Evolutionary conservation across 495 filamentous ascomycete species (phyloP), one percentile per base, ranked within the genome.

Genomic region (Ascobolus immersus): DNA sequence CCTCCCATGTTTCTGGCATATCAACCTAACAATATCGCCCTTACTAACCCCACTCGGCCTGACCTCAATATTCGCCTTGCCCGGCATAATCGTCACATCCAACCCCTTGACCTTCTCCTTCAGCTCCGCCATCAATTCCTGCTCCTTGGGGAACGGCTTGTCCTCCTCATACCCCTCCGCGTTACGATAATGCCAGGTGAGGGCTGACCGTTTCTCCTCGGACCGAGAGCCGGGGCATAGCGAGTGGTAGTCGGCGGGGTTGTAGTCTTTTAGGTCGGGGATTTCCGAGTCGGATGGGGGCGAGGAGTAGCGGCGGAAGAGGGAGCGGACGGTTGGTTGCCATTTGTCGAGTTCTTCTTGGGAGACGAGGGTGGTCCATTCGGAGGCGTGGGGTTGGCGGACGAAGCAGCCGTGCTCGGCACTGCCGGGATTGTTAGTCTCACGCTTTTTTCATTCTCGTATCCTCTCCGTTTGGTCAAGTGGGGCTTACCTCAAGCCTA

Each of bases 351-450:
- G 45, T 90, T 89, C 52, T 77, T 67, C n/a, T n/a, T n/a, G n/a
- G n/a, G n/a, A n/a, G n/a, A n/a, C n/a, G n/a, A n/a, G n/a, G n/a
- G n/a, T n/a, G n/a, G n/a, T n/a, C 86, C 86, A 96, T 25, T 67
- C 64, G 1, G 67, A 62, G 5, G 52, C 53, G 12, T 67, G 58
- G 4, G 84, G 84, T 42, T 75, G 58, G 20, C 77, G 68, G 39
- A 93, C 77, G 51, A 93, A 94, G 44, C 78, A 82, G 17, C 89
- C 86, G 49, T 96, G 86, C 54, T 96, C 86, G 1, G 86, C 86
- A 43, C 75, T 31, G 9, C 10, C 14, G n/a, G n/a, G n/a, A n/a
- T n/a, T n/a, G n/a, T n/a, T n/a, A n/a, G n/a, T n/a, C n/a, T n/a
- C n/a, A n/a, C n/a, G n/a, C n/a, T n/a, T n/a, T n/a, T n/a, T n/a